Conservation (phyloP, 805 yeast species). For the Pichia rugopelliculosa region DNA sequence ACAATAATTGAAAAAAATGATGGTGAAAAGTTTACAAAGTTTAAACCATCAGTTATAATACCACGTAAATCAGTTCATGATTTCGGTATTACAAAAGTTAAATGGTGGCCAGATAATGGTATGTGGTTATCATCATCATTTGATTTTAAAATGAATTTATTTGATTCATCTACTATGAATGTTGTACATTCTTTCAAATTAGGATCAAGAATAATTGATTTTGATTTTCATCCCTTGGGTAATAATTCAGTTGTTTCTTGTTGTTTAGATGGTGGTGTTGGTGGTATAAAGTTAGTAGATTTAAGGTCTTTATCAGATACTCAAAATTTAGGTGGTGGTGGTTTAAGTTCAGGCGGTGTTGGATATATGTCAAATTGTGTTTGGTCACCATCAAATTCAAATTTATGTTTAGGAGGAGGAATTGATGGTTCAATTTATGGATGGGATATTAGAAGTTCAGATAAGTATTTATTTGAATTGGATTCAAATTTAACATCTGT, state of each 20-base stretch:
- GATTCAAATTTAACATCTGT: slow-evolving; percentile 36
- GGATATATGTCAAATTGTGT: slow-evolving; percentile 25
- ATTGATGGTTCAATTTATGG: slow-evolving; percentile 70
- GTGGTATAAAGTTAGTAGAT: slow-evolving; percentile 52
- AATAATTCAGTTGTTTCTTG: slow-evolving; percentile 53
- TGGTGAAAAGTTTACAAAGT: slow-evolving; percentile 11
- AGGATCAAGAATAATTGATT: slow-evolving; percentile 54
- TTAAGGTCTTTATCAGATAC: slow-evolving; percentile 65
- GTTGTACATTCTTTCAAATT: slow-evolving; percentile 62
- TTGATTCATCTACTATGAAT: slow-evolving; percentile 68
- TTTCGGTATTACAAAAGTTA: slow-evolving; percentile 64
- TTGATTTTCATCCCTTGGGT: slow-evolving; percentile 50
- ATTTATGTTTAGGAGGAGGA: slow-evolving; percentile 72
- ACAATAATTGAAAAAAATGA: slow-evolving; percentile 12
- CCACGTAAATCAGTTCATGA: slow-evolving; percentile 42
- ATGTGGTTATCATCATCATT: slow-evolving; percentile 78
- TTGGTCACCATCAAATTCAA: slow-evolving; percentile 64
- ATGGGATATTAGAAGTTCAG: slow-evolving; percentile 79
- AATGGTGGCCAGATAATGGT: slow-evolving; percentile 94
- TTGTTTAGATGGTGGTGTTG: slow-evolving; percentile 52
- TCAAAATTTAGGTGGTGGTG: slow-evolving; percentile 47
- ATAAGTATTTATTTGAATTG: slow-evolving; percentile 53
- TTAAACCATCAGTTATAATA: slow-evolving; percentile 17
- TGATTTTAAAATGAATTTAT: slow-evolving; percentile 67
- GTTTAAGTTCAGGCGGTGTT: slow-evolving; percentile 23